Evolutionary conservation across 169 alveolate species (phyloP).

Genomic region (Eimeria tenella): DNA sequence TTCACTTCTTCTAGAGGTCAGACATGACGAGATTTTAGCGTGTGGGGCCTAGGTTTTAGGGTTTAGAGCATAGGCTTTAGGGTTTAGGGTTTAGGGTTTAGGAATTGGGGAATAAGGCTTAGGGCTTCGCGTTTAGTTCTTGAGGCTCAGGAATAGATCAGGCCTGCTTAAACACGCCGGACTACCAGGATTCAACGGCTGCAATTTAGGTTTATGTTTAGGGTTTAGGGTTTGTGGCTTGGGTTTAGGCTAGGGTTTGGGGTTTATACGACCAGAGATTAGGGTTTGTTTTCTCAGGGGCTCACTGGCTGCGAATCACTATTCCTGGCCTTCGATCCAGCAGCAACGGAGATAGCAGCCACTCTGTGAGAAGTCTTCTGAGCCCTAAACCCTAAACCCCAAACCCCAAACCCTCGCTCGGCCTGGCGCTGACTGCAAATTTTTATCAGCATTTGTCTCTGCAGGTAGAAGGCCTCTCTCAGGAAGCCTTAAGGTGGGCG

Average conservation of each 20-base stretch:
- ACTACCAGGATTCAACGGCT: too few species aligned
- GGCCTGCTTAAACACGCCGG: too few species aligned
- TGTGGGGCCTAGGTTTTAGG: neutral
- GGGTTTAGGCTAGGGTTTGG: conserved; percentile 25
- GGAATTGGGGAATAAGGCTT: too few species aligned
- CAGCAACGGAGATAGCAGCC: neutral
- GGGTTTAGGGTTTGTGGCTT: neutral
- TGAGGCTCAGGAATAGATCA: too few species aligned
- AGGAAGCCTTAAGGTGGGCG: conserved; percentile 17
- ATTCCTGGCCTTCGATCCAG: neutral
- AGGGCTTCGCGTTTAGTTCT: too few species aligned
- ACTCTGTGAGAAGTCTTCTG: neutral
- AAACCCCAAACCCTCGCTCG: conserved; percentile 8
- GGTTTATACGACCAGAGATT: neutral
- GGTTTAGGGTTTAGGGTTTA: too few species aligned
- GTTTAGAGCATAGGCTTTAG: conserved; percentile 12
- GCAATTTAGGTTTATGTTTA: too few species aligned
- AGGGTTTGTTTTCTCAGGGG: neutral
- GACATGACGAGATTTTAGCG: too few species aligned
- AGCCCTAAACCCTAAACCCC: conserved; percentile 34
- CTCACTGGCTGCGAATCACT: conserved; percentile 23
- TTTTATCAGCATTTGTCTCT: neutral
- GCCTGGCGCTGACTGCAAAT: neutral
- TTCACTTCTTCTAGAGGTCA: conserved; percentile 7
- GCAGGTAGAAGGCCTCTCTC: conserved; percentile 26